Percentiles rank a stretch among this genome's conserved stretches.
Evolutionary conservation across 2,329 filamentous ascomycete species (phyloP).

Genomic region (Colletotrichum godetiae): DNA sequence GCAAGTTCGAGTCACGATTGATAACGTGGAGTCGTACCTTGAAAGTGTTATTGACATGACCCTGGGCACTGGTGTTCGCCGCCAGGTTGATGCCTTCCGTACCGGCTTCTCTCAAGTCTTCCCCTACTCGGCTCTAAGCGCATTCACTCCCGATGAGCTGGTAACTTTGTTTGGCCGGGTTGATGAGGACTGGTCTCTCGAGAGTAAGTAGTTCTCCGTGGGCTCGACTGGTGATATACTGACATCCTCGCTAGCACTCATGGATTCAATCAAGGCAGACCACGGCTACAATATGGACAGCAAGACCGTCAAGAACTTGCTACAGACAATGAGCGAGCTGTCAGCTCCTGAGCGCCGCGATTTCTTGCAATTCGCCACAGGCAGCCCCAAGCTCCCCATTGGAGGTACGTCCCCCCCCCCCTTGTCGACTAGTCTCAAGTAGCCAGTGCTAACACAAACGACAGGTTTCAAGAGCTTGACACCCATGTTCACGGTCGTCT

Average conservation of each 20-base stretch:
- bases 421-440: background rate
- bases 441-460: conserved; percentile 15
- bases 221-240: conserved; percentile 25
- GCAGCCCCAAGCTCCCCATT: conserved; percentile 97
- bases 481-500: conserved; percentile 98
- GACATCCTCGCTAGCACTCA: conserved; percentile 73
- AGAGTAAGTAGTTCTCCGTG: conserved; percentile 72
- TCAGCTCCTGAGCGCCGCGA: conserved; percentile 81
- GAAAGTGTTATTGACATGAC: conserved; percentile 93
- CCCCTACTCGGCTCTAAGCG: conserved; percentile 89
- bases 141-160: conserved; percentile 94
- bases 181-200: conserved; percentile 97
- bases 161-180: conserved; percentile 93
- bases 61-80: conserved; percentile 85
- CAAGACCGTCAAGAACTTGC: conserved; percentile 90
- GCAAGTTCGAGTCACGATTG: conserved; percentile 81
- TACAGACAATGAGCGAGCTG: conserved; percentile 95
- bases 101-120: conserved; percentile 95
- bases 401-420: conserved; percentile 74
- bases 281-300: conserved; percentile 99
- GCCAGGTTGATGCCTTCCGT: conserved; percentile 92
- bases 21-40: conserved; percentile 91
- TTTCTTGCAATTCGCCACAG: conserved; percentile 97
- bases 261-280: conserved; percentile 98
- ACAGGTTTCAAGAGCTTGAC: conserved; percentile 95